A percentile compares a stretch with the other conserved stretches of the same genome.
These are phyloP conservation scores for Aspergillus aculeatinus DNA, from an alignment of 2,329 filamentous ascomycete species.

Conservation along the genomic window DNA sequence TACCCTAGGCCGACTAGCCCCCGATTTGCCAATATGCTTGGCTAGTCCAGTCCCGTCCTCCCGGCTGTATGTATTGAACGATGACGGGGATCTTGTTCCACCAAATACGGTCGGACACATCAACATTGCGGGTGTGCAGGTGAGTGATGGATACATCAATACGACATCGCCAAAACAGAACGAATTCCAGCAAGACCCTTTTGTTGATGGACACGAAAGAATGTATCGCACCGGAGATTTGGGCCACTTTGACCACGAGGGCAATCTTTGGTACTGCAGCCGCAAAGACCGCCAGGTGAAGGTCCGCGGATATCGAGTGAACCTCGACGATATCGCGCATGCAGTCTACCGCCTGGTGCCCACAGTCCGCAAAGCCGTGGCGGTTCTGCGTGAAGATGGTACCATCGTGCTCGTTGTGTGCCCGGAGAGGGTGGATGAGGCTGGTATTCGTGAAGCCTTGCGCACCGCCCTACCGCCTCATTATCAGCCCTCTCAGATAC, in stretches of 20 bases:
- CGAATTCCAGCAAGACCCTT: conserved; percentile 33
- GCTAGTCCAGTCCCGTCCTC: conserved; percentile 33
- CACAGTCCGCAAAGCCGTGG: neutral
- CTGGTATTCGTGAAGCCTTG: neutral
- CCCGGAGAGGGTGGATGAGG: no score
- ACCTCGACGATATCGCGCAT: conserved; percentile 38
- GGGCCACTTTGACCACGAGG: conserved; percentile 32
- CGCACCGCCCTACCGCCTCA: conserved; percentile 7
- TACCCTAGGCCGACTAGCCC: no score
- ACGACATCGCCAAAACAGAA: conserved; percentile 10
- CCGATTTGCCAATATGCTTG: no score
- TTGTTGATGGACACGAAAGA: conserved; percentile 19
- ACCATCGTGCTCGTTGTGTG: neutral
- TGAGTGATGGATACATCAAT: conserved; percentile 45
- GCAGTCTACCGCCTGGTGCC: neutral
- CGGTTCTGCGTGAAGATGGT: neutral
- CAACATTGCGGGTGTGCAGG: conserved; percentile 46
- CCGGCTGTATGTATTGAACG: conserved; percentile 46
- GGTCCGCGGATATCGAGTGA: conserved; percentile 40
- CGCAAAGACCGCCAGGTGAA: conserved; percentile 47
- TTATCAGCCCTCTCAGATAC: no score
- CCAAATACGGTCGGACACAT: conserved; percentile 44
- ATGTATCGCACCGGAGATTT: conserved; percentile 48
- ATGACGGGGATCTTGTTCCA: conserved; percentile 28
- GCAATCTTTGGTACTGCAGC: conserved; percentile 41